phyloP scores from a whole-genome alignment of 2,329 filamentous ascomycete species.

The Fusarium nodosum region DNA sequence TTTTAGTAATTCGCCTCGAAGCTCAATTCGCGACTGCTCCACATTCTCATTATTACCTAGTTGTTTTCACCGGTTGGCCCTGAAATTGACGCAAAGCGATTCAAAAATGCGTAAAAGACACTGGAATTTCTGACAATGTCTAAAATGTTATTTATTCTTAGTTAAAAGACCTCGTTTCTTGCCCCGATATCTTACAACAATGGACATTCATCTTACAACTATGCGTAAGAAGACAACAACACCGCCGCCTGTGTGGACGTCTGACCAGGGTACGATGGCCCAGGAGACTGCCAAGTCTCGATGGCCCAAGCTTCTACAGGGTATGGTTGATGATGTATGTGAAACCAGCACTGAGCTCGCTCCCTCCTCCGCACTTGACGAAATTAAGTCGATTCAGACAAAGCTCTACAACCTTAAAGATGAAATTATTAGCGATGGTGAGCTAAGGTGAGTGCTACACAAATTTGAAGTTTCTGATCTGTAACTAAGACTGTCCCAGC shows the following conservation, averaged over 20 bases:
- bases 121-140: no score
- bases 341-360: background rate
- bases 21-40: no score
- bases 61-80: no score
- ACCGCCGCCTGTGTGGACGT: slow-evolving; percentile 14
- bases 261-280: slow-evolving; percentile 10
- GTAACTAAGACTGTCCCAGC: background rate
- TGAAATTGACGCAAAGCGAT: no score
- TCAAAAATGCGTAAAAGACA: no score
- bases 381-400: slow-evolving; percentile 1
- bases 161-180: no score
- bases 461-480: accelerated
- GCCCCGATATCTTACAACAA: no score
- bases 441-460: background rate
- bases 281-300: slow-evolving; percentile 10
- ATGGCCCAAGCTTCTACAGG: slow-evolving; percentile 16
- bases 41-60: no score
- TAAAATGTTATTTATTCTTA: no score
- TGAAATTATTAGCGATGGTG: background rate
- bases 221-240: no score
- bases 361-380: background rate
- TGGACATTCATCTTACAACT: no score
- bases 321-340: slow-evolving; percentile 11
- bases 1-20: no score
- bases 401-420: background rate